These are phyloP conservation scores for Backusella australiensis DNA, from an alignment of 192 early-diverging fungal genomes.

Conservation along the genomic window DNA sequence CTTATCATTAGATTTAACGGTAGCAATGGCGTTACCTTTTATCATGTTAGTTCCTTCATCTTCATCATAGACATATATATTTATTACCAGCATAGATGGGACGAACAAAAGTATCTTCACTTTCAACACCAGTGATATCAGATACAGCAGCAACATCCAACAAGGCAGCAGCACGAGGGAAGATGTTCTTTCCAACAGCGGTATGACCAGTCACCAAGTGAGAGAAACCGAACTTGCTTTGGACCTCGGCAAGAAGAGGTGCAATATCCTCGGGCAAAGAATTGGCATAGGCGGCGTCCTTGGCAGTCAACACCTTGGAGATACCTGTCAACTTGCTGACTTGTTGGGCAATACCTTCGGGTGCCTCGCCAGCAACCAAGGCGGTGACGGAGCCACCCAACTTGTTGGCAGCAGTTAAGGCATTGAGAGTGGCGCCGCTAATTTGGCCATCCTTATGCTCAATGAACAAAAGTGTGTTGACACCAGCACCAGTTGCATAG, in stretches of 20 bases:
- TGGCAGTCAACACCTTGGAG: conserved; percentile 81
- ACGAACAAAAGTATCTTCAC: conserved; percentile 87
- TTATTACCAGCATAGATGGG: conserved; percentile 93
- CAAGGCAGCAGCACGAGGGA: conserved; percentile 91
- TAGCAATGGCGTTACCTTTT: conserved; percentile 92
- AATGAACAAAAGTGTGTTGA: conserved; percentile 80
- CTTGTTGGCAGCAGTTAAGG: conserved; percentile 81
- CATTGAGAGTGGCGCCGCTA: conserved; percentile 75
- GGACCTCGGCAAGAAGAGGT: conserved; percentile 66
- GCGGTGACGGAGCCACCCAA: conserved; percentile 82
- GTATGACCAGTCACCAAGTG: conserved; percentile 89
- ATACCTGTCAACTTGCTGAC: conserved; percentile 67
- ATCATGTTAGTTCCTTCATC: not conserved
- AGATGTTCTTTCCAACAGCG: conserved; percentile 90
- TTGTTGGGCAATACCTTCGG: conserved; percentile 59
- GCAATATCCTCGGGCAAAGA: conserved; percentile 80
- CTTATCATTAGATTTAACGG: conserved; percentile 84
- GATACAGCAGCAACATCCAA: conserved; percentile 90
- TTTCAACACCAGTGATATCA: conserved; percentile 81
- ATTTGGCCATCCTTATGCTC: conserved; percentile 83
- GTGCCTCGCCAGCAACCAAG: conserved; percentile 79
- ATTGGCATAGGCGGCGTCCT: conserved; percentile 76
- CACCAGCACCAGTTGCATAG: conserved; percentile 51
- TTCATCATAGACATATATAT: not conserved
- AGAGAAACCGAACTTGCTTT: conserved; percentile 68